Percentiles rank a stretch among this genome's conserved stretches.
Conservation (phyloP, 2,329 filamentous ascomycete genomes). For the Nemania sp. region DNA sequence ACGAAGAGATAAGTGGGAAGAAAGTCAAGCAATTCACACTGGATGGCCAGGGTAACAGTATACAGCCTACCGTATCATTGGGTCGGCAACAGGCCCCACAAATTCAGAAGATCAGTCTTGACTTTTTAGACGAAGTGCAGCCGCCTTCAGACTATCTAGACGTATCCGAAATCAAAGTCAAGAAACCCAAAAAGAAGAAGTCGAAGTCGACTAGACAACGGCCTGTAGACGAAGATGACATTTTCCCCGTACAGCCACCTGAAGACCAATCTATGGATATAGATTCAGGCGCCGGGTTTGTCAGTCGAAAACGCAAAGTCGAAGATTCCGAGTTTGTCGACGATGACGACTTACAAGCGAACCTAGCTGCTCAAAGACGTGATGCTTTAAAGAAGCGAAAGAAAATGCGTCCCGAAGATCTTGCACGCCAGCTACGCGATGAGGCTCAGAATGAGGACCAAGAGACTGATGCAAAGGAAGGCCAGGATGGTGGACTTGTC, state of each 20-base stretch:
- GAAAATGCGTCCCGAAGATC: conserved; percentile 84
- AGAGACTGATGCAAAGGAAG: conserved; percentile 59
- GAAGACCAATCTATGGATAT: conserved; percentile 77
- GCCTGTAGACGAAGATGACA: conserved; percentile 71
- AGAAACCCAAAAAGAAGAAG: conserved; percentile 94
- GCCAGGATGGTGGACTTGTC: conserved; percentile 73
- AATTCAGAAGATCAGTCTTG: conserved; percentile 79
- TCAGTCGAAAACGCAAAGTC: conserved; percentile 71
- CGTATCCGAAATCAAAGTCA: conserved; percentile 86
- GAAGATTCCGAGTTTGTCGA: conserved; percentile 81
- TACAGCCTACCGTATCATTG: conserved; percentile 68
- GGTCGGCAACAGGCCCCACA: conserved; percentile 71
- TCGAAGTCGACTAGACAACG: conserved; percentile 80
- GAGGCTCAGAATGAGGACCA: conserved; percentile 66
- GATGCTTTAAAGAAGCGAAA: conserved; percentile 92
- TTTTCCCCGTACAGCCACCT: conserved; percentile 60
- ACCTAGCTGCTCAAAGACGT: conserved; percentile 83
- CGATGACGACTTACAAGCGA: conserved; percentile 91
- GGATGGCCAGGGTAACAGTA: conserved; percentile 78
- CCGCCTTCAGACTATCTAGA: conserved; percentile 90
- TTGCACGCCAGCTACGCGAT: conserved; percentile 82
- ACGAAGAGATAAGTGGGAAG: conserved; percentile 93
- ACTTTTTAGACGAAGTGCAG: conserved; percentile 69
- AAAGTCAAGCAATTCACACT: conserved; percentile 90
- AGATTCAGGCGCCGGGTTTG: conserved; percentile 66